Evolutionary conservation across 768 basidiomycete species (phyloP).

Genomic region (Kockovaella imperatae): DNA sequence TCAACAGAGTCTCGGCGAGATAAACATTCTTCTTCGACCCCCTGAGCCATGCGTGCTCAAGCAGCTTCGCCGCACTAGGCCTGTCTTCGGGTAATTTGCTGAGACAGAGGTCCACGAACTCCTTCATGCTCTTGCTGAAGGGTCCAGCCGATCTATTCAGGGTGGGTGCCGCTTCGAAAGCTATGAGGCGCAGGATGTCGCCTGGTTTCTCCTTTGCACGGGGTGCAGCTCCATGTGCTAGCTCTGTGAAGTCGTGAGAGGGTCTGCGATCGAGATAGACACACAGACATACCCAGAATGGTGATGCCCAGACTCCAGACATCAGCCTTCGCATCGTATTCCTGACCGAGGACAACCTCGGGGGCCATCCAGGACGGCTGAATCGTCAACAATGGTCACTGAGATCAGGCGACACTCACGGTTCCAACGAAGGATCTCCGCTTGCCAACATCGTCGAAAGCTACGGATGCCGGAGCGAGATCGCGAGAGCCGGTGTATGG

Average conservation of each 20-base stretch:
- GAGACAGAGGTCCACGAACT: conserved; percentile 73
- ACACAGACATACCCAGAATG: conserved; percentile 51
- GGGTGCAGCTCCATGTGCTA: conserved; percentile 82
- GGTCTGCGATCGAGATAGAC: background rate
- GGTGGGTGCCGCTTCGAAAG: conserved; percentile 68
- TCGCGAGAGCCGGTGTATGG: background rate
- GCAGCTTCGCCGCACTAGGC: conserved; percentile 68
- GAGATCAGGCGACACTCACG: background rate
- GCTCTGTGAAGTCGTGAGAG: conserved; percentile 47
- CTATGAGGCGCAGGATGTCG: conserved; percentile 65
- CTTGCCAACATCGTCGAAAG: conserved; percentile 48
- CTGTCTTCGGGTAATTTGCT: conserved; percentile 70
- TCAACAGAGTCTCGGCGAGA: conserved; percentile 66
- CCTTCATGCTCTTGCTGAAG: conserved; percentile 71
- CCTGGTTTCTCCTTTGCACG: conserved; percentile 66
- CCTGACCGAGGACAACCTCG: conserved; percentile 74
- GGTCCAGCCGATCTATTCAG: conserved; percentile 58
- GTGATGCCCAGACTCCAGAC: conserved; percentile 97
- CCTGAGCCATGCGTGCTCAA: conserved; percentile 72
- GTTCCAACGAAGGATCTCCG: conserved; percentile 90
- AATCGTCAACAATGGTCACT: conserved; percentile 21
- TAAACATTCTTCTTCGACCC: conserved; percentile 68
- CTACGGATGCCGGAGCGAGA: background rate
- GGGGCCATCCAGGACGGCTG: conserved; percentile 95
- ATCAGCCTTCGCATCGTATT: conserved; percentile 73